Evolutionary conservation across 257 asterid genomes (phyloP), one percentile per base, ranked within the genome.

Genomic region (Scutellaria minor): DNA sequence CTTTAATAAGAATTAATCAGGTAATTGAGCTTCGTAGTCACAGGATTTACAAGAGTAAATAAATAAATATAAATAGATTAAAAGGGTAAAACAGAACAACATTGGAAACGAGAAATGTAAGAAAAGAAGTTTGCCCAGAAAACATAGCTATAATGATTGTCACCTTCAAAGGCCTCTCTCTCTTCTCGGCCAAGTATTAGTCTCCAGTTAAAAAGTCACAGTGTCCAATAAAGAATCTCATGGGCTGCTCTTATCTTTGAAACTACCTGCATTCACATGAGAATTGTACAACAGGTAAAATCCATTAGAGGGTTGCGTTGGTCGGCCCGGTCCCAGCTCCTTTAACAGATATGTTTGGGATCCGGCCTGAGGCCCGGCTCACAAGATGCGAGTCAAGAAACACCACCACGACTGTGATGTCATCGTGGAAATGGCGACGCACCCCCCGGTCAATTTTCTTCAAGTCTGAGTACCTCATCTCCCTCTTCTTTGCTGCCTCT

Each of bases 401-500:
- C 22, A 87, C 48, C 46, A 87, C 87, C 0, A 81, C 79, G 3
- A 87, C 93, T 0, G 93, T 87, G 75, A 87, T 85, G 81, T 87
- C 93, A 14, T 87, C 93, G n/a, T 87, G 93, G 81, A 87, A 87
- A 72, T 87, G 90, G 5, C 93, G 84, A 5, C 90, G 84, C 54
- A 87, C 90, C 12, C 90, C 93, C 1, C 90, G 84, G 42, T 85
- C 93, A 2, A 87, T 87, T 74, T 85, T 87, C 84, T 85, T 87
- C 84, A 87, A 51, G 83, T 85, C 93, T 0, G 90, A 85, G 72
- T 87, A 85, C 40, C 93, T 74, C 93, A 87, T 87, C 71, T 87
- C 93, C 55, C 93, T 78, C 85, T 87, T 87, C 86, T 85, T 87
- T 8, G 93, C 93, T 0, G 93, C 93, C 73, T 87, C 90, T 47